A percentile compares a stretch with the other conserved stretches of the same genome.
phyloP scores from a whole-genome alignment of 805 yeast species.

The Deakozyma indianensis region DNA sequence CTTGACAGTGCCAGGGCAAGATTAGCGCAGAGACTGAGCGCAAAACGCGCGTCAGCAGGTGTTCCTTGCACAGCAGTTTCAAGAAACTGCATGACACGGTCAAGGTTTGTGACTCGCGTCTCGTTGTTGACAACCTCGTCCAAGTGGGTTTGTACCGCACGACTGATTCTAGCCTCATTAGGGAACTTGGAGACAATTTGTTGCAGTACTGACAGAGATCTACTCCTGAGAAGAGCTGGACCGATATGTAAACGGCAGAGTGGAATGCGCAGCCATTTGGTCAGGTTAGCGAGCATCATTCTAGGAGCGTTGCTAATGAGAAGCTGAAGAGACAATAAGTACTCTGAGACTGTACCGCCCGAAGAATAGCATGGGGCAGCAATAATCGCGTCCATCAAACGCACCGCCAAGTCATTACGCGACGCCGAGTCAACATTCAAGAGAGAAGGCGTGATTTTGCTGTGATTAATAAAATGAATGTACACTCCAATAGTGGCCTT shows the following conservation, averaged over 20 bases:
- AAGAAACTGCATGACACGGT: not conserved
- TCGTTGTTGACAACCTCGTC: not conserved
- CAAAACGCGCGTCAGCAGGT: not conserved
- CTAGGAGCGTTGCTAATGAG: not conserved
- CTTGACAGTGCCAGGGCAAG: not conserved
- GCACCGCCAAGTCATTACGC: not conserved
- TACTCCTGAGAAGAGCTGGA: not conserved
- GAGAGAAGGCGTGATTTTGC: not conserved
- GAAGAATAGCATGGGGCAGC: not conserved
- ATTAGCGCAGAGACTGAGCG: not conserved
- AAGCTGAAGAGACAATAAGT: not conserved
- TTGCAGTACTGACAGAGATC: not conserved
- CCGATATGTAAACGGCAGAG: not conserved
- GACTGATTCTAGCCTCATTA: not conserved
- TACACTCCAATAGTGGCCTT: not conserved
- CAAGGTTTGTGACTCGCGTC: not conserved
- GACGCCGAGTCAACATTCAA: not conserved
- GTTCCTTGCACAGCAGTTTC: not conserved
- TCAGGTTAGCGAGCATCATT: not conserved
- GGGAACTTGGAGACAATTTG: not conserved
- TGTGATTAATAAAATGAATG: not conserved
- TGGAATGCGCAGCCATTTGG: not conserved
- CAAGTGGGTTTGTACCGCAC: not conserved
- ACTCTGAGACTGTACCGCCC: not conserved
- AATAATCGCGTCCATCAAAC: not conserved